Evolutionary conservation across 116 monocot genomes (phyloP).

Genomic region (Iris pallida): DNA sequence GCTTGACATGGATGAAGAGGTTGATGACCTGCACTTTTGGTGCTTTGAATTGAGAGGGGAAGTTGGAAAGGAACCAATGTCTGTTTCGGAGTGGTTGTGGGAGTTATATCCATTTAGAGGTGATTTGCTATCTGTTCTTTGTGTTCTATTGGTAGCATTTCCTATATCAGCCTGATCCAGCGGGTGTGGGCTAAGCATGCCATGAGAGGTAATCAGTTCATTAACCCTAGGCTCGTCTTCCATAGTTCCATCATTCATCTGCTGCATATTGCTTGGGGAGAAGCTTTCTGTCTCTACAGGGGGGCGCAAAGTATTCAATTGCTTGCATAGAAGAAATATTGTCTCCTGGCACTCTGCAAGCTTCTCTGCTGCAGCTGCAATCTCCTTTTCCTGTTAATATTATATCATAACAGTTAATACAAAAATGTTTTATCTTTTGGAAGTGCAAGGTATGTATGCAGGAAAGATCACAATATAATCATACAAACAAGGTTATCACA

Average conservation of each 20-base stretch:
- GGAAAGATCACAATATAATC: too few species aligned
- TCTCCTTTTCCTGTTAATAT: constrained; percentile 54
- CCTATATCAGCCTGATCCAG: neutral
- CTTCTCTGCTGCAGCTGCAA: constrained; percentile 74
- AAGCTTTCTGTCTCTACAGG: constrained; percentile 21
- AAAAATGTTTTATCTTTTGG: too few species aligned
- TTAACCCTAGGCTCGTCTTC: neutral
- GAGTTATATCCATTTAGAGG: constrained; percentile 17
- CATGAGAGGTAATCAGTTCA: neutral
- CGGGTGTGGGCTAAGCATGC: neutral
- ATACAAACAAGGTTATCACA: too few species aligned
- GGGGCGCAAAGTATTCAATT: constrained; percentile 53
- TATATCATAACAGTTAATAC: too few species aligned
- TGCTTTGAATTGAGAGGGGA: constrained; percentile 35
- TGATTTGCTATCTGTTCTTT: constrained; percentile 26
- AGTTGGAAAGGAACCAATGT: constrained; percentile 15
- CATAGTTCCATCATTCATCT: constrained; percentile 13
- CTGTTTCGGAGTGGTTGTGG: constrained; percentile 28
- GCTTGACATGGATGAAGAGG: constrained; percentile 33
- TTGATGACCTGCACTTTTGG: constrained; percentile 48
- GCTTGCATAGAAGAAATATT: constrained; percentile 60
- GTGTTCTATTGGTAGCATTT: constrained; percentile 11
- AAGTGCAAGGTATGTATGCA: too few species aligned
- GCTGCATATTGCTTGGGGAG: constrained; percentile 9
- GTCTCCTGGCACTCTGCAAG: constrained; percentile 81